Conservation (phyloP, 2,329 filamentous ascomycete genomes). For the Epichloe gansuensis region DNA sequence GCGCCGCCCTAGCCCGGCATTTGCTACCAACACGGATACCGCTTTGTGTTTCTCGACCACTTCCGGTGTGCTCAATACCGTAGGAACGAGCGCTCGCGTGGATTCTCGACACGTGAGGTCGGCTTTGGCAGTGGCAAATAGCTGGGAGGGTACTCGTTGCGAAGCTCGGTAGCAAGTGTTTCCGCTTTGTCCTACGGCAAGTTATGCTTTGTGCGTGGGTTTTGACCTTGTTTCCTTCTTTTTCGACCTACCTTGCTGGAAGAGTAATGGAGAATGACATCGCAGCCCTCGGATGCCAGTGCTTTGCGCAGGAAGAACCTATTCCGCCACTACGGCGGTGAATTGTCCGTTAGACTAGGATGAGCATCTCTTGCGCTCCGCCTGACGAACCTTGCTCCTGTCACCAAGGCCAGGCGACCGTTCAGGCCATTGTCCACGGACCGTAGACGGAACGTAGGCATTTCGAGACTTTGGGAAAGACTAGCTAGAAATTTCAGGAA, state of each 20-base stretch:
- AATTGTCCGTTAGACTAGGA: neutral
- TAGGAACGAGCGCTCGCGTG: constrained; percentile 2
- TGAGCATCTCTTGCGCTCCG: neutral
- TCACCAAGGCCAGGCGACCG: constrained; percentile 4
- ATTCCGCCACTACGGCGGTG: constrained; percentile 4
- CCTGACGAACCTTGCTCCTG: constrained; percentile 5
- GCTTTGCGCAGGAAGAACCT: constrained; percentile 4
- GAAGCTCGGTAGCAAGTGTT: neutral
- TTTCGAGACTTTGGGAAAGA: neutral
- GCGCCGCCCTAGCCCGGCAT: constrained; percentile 6
- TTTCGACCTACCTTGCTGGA: constrained; percentile 1
- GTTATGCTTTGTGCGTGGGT: neutral
- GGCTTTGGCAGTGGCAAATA: constrained; percentile 3
- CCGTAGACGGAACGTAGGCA: neutral
- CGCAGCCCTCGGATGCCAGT: constrained; percentile 6
- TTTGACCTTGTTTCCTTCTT: neutral
- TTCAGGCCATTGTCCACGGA: constrained; percentile 1
- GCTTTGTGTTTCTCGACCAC: constrained; percentile 1
- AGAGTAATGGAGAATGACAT: constrained; percentile 6
- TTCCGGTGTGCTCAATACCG: neutral
- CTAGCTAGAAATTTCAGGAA: neutral
- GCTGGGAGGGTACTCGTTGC: neutral
- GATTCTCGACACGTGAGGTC: constrained; percentile 5
- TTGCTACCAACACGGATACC: constrained; percentile 5
- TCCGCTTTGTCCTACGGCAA: constrained; percentile 3